Percentiles rank a stretch among this genome's conserved stretches.
These are phyloP conservation scores for Thelonectria blattea DNA, from an alignment of 2,329 filamentous ascomycete species.

Conservation along the genomic window DNA sequence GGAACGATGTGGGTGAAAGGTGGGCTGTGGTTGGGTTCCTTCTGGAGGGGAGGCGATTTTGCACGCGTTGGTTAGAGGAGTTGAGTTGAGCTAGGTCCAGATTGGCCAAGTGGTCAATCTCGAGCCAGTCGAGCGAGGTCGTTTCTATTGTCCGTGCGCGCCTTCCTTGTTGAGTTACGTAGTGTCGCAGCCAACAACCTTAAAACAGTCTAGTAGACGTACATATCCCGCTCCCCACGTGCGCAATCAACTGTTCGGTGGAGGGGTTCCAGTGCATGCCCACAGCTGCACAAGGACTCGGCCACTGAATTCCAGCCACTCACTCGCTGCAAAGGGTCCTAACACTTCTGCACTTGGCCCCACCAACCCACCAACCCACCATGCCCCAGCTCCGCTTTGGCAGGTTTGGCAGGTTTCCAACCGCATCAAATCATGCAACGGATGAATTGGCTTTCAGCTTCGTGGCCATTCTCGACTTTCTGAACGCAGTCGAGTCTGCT, in stretches of 20 bases:
- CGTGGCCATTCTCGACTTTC: not conserved
- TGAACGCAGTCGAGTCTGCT: not conserved
- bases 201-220: no score
- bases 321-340: not conserved
- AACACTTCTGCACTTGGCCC: not conserved
- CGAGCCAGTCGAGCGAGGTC: no score
- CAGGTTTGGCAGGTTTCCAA: not conserved
- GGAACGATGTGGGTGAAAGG: constrained; percentile 8
- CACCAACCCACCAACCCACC: constrained; percentile 8
- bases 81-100: no score
- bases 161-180: no score
- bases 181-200: no score
- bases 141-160: no score
- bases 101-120: no score
- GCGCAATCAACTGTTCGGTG: not conserved
- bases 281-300: not conserved
- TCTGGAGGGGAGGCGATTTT: not conserved
- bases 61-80: no score
- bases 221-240: no score
- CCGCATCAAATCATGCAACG: no score
- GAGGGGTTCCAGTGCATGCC: constrained; percentile 11
- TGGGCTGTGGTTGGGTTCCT: not conserved
- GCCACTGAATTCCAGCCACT: not conserved
- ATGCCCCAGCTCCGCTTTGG: not conserved
- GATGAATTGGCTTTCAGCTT: no score